Percentiles rank a stretch among this genome's conserved stretches.
Conservation (phyloP, 495 filamentous ascomycete species). For the Podospora pseudoanserina region DNA sequence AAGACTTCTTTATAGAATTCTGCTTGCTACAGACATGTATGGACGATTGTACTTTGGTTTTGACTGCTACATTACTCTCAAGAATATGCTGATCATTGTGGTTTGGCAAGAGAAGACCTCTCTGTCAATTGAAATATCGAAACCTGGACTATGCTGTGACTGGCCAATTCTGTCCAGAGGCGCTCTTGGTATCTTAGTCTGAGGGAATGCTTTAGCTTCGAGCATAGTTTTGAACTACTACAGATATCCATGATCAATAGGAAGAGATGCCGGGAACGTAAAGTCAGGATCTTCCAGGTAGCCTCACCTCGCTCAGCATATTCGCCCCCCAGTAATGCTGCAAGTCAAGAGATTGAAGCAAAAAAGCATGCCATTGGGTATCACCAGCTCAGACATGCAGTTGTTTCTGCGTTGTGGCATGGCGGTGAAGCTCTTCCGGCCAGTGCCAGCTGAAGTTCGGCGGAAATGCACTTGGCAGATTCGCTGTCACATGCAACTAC, state of each 20-base stretch:
- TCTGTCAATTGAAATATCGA: too few relatives aligned
- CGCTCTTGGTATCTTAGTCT: not conserved
- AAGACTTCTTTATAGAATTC: not conserved
- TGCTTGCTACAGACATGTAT: not conserved
- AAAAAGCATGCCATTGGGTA: not conserved
- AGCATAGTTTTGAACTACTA: not conserved
- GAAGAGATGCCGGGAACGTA: not conserved
- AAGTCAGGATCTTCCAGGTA: not conserved
- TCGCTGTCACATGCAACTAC: conserved; percentile 7
- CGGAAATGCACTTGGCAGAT: conserved; percentile 5
- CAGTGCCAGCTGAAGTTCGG: conserved; percentile 1
- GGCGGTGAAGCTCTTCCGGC: not conserved
- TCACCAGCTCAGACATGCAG: not conserved
- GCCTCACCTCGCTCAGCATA: not conserved
- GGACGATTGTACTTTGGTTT: too few relatives aligned
- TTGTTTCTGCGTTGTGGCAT: not conserved
- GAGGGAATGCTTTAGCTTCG: not conserved
- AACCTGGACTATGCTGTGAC: too few relatives aligned
- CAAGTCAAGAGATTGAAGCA: not conserved
- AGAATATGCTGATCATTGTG: too few relatives aligned
- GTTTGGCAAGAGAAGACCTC: too few relatives aligned
- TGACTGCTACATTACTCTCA: too few relatives aligned
- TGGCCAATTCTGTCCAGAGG: too few relatives aligned
- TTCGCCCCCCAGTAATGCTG: not conserved
- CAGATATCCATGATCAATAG: not conserved